Percentiles rank a stretch among this genome's conserved stretches.
phyloP scores from a whole-genome alignment of 2,329 filamentous ascomycete species.

The Amesomyces nigricolor region DNA sequence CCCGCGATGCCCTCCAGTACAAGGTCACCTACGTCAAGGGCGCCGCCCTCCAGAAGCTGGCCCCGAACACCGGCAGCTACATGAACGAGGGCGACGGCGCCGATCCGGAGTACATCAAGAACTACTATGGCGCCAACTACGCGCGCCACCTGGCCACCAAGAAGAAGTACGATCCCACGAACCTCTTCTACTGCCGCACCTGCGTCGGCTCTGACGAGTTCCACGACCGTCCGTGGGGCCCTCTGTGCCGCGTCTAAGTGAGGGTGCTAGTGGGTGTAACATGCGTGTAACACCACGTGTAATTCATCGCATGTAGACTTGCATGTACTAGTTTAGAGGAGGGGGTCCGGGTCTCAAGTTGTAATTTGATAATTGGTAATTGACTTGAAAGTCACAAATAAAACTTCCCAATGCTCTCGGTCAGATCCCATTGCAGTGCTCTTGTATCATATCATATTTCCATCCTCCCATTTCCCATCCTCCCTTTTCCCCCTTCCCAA shows the following conservation, averaged over 20 bases:
- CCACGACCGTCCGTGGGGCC: conserved; percentile 11
- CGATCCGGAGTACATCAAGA: conserved; percentile 29
- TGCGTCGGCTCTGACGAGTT: conserved; percentile 29
- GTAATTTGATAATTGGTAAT: too few species aligned
- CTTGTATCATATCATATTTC: too few species aligned
- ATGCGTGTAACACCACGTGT: too few species aligned
- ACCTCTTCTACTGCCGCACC: conserved; percentile 29
- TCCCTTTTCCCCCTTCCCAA: too few species aligned
- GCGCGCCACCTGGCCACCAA: conserved; percentile 28
- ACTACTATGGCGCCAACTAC: conserved; percentile 32
- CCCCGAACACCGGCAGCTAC: conserved; percentile 24
- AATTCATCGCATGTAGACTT: too few species aligned
- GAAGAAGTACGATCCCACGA: conserved; percentile 29
- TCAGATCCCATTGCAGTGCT: too few species aligned
- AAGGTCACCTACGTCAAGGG: conserved; percentile 12
- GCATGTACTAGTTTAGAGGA: too few species aligned
- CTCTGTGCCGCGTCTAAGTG: conserved; percentile 7
- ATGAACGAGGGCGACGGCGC: conserved; percentile 32
- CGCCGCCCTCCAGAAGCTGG: conserved; percentile 9
- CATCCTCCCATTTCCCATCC: too few species aligned
- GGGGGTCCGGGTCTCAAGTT: too few species aligned
- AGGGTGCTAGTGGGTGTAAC: too few species aligned
- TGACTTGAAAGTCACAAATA: too few species aligned
- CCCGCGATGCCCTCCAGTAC: background rate
- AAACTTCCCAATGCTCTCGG: too few species aligned